Base-by-base conservation (phyloP, 208 protist genomes). In the Crithidia thermophila region DNA sequence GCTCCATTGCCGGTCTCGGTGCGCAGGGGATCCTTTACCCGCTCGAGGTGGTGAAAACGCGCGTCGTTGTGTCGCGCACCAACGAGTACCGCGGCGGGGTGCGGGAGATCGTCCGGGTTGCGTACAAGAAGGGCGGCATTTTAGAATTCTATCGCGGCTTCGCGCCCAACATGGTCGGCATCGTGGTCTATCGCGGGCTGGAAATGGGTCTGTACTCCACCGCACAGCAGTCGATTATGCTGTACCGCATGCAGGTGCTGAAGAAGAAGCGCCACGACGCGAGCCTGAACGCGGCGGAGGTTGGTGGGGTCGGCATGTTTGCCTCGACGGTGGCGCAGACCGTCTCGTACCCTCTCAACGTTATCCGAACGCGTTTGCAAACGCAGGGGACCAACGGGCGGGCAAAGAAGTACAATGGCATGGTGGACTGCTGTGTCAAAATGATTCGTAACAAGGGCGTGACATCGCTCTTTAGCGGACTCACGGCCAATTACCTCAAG, bases 31-130 rank as follows among this genome's bases (percentile, higher is more conserved):
- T 93, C 18, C 65, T 97, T 11, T 97, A 97, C 72, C 94, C 94
- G 7, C 33, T 98, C 20, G 91, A 98, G 70, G 85, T 97, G n/a
- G 75, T 97, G 21, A 97, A 97, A 68, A 98, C 94, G 30, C 83
- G 94, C 16, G 84, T 94, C 28, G 72, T 79, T 2, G 93, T 95
- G 6, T 87, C 93, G 36, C 80, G 79, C 31, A 86, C 37, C 42
- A 75, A 62, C 27, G 89, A 97, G 66, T 94, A 84, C 59, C 45
- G 55, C 7, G 90, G 90, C 43, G 89, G 89, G 20, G 80, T 95
- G 16, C 21, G 66, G 3, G 77, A 90, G 33, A 77, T 94, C 1
- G 46, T 93, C 9, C 45, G 66, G 10, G 45, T 79, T 7, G 88
- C 82, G 18, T 97, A 97, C 67, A 58, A 53, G 23, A 62, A 67